Conservation (phyloP, 306 rosid species). For the Alnus rubra region DNA sequence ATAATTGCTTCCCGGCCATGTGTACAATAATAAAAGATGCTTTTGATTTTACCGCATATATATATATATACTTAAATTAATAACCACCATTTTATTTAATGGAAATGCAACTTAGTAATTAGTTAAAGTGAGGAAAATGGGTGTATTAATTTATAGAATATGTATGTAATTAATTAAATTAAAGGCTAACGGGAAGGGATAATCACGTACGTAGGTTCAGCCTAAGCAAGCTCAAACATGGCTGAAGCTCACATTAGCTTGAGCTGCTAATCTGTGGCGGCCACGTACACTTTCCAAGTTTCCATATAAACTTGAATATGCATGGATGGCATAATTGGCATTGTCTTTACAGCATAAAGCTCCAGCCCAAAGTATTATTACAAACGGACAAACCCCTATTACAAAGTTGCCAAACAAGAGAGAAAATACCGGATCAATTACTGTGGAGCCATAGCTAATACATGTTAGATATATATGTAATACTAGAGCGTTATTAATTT, state of each 20-base stretch:
- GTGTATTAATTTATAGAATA: background rate
- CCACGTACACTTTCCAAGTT: background rate
- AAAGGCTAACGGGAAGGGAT: background rate
- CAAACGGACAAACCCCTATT: constrained; percentile 7
- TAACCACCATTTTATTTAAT: no score
- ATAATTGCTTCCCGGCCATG: background rate
- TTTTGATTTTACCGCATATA: background rate
- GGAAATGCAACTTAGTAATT: background rate
- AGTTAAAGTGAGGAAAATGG: background rate
- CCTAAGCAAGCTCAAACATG: background rate
- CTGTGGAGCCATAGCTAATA: background rate
- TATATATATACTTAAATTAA: background rate
- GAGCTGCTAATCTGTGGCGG: background rate
- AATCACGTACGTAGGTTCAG: background rate
- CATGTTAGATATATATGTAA: background rate
- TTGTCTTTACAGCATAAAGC: background rate
- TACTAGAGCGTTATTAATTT: background rate
- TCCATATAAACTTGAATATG: background rate
- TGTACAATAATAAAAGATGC: background rate
- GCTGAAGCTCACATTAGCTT: background rate
- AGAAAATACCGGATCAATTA: background rate
- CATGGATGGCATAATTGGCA: background rate
- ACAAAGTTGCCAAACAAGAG: background rate
- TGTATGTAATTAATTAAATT: background rate
- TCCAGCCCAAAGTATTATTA: background rate